Evolutionary conservation across 2,329 filamentous ascomycete genomes (phyloP).

Genomic region (Fusarium anguioides): DNA sequence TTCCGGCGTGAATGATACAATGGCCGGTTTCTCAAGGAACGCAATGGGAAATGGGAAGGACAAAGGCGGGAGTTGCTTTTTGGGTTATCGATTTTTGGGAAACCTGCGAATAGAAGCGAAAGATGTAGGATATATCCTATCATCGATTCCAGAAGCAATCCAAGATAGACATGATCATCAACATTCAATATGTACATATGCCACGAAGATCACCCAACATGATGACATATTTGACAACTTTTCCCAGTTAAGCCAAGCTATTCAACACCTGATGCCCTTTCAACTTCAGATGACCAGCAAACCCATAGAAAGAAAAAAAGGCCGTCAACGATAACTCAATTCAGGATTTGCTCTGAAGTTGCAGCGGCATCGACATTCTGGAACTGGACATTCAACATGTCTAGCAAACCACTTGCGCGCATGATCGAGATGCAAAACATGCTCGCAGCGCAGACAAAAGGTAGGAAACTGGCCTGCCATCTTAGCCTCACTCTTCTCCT

Average conservation of each 20-base stretch:
- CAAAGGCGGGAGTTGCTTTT: slow-evolving; percentile 28
- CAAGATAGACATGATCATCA: slow-evolving; percentile 23
- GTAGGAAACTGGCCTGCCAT: slow-evolving; percentile 71
- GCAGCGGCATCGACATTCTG: slow-evolving; percentile 74
- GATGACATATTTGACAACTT: not conserved
- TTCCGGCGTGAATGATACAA: slow-evolving; percentile 23
- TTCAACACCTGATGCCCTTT: not conserved
- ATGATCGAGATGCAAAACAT: slow-evolving; percentile 75
- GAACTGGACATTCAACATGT: slow-evolving; percentile 74
- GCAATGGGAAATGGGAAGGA: slow-evolving; percentile 10
- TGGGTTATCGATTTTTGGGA: slow-evolving; percentile 15
- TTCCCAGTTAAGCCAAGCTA: not conserved
- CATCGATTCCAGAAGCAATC: slow-evolving; percentile 13
- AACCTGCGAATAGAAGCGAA: slow-evolving; percentile 28
- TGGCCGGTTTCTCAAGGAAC: not conserved
- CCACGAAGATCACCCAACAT: not conserved
- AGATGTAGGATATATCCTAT: slow-evolving; percentile 12
- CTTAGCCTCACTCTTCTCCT: slow-evolving; percentile 61
- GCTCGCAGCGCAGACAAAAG: slow-evolving; percentile 75
- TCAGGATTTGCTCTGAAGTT: slow-evolving; percentile 71
- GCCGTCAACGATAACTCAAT: slow-evolving; percentile 60
- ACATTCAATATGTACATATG: slow-evolving; percentile 20
- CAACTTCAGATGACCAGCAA: not conserved
- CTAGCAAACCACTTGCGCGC: slow-evolving; percentile 73
- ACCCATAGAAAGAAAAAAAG: not conserved